Base-by-base conservation (phyloP, 78 protist genomes). In the Emiliania huxleyi region DNA sequence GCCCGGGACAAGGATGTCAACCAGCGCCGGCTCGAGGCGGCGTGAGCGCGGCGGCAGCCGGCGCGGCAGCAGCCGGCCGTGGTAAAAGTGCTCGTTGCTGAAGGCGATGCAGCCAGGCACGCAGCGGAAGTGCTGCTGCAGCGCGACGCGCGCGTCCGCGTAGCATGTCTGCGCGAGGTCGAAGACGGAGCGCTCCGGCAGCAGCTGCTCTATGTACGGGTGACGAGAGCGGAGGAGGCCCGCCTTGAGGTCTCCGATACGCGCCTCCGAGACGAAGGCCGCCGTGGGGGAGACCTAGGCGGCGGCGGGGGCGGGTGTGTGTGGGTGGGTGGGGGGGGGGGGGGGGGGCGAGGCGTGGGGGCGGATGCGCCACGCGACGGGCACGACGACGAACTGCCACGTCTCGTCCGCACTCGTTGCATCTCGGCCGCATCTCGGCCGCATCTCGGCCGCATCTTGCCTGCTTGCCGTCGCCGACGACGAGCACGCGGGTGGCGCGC, bases 21-120 rank as follows among this genome's bases (percentile, higher is more conserved):
- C n/a, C 15, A 79, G 49, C 49, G 87, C 43, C 35, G 87, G 87
- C 35, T 79, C 49, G 49, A 79, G 87, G 35, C 87, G 46, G 21
- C 33, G 87, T n/a, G 87, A 79, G 48, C 87, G 87, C 87, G 87
- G 87, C 87, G 87, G 87, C 87, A 79, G 87, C 46, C 87, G 0
- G 35, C 87, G 49, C n/a, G 87, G 87, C 87, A 26, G 87, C 87
- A 79, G 87, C 49, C n/a, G 11, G 49, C 35, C 26, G 87, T 79
- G 87, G 48, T 79, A 79, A 49, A 79, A 79, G 46, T 12, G 45
- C 44, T 2, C 29, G 87, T 79, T 79, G 49, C 25, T 42, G 87
- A 42, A 79, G n/a, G 87, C 33, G 87, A 79, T 79, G 45, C 45
- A 42, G 35, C 49, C 52, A 0, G 87, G 87, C 49, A 79, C 87